These are phyloP conservation scores for Sinapis alba DNA, from an alignment of 441 rosid species.

Conservation along the genomic window DNA sequence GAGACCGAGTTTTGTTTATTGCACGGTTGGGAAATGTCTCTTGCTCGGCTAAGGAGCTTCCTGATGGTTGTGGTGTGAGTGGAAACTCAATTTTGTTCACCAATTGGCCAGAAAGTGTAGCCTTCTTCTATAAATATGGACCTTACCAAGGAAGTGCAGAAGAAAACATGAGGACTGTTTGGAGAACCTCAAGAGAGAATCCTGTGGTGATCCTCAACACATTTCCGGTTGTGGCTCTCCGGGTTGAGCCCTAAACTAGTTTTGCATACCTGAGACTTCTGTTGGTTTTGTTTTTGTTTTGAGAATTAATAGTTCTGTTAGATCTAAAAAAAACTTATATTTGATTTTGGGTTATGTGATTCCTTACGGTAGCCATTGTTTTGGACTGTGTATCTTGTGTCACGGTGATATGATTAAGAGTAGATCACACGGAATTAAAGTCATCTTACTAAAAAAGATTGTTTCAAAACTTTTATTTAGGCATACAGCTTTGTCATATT, in stretches of 20 bases:
- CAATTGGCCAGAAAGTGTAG: not conserved
- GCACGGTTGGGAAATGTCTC: not conserved
- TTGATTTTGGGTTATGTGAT: not conserved
- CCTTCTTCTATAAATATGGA: not conserved
- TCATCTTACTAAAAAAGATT: too few relatives aligned
- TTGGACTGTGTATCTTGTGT: too few relatives aligned
- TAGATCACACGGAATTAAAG: too few relatives aligned
- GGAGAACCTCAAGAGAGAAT: not conserved
- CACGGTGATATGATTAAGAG: too few relatives aligned
- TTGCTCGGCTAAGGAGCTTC: constrained; percentile 1
- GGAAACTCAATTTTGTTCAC: not conserved
- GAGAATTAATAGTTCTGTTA: not conserved
- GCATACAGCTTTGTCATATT: too few relatives aligned
- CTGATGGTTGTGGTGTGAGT: constrained; percentile 5
- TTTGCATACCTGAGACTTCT: not conserved
- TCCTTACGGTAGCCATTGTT: not conserved
- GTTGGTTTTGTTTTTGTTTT: not conserved
- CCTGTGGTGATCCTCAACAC: not conserved
- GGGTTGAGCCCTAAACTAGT: not conserved
- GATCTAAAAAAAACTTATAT: not conserved
- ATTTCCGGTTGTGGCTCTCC: not conserved
- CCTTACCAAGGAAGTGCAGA: not conserved
- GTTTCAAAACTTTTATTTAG: too few relatives aligned
- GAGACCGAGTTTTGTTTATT: not conserved
- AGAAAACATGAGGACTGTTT: not conserved